Base-by-base conservation (phyloP, 2,329 filamentous ascomycete species). In the Microdochium trichocladiopsis region DNA sequence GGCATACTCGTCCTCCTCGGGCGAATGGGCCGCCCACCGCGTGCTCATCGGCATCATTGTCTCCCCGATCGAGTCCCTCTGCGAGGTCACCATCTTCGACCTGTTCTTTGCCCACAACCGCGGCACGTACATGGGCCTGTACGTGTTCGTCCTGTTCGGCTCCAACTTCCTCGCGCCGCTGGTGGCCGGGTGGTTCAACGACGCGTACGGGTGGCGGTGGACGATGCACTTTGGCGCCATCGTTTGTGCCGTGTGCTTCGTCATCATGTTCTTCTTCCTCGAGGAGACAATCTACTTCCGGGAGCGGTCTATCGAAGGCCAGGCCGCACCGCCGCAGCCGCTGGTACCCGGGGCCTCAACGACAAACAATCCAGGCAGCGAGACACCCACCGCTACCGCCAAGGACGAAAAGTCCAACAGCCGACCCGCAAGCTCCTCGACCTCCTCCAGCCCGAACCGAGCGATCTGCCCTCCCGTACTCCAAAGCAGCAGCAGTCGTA, bases 261-360 rank as follows among this genome's bases (percentile, higher is more conserved):
- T 72, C 0, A 67, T 74, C 28, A 53, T 74, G 0, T 80, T 83
- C 59, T 66, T 84, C 53, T 78, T 84, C 58, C 78, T 82, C 54
- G 80, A 84, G 56, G 81, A 85, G 60, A 80, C 79, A 6, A 74
- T 74, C 16, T 84, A 83, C 57, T 63, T 68, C 49, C 72, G 75
- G 10, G 52, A 18, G n/a, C 9, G 61, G 5, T 68, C 66, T 5
- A 51, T 65, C 49, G 66, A 68, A 47, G 68, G 62, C 21, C 55
- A 61, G 24, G 28, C 8, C 8, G 14, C 28, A 33, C 57, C n/a
- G n/a, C 60, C 41, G 18, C 55, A n/a, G 56, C 51, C 9, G 23
- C 51, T 33, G 25, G 47, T n/a, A 43, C 48, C 12, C 54, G 55
- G 25, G 33, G 43, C 16, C 47, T 23, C 51, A 49, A 50, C 43